A percentile compares a stretch with the other conserved stretches of the same genome.
phyloP scores from a whole-genome alignment of 352 stramenopile genomes.

The Pythium coloratum region DNA sequence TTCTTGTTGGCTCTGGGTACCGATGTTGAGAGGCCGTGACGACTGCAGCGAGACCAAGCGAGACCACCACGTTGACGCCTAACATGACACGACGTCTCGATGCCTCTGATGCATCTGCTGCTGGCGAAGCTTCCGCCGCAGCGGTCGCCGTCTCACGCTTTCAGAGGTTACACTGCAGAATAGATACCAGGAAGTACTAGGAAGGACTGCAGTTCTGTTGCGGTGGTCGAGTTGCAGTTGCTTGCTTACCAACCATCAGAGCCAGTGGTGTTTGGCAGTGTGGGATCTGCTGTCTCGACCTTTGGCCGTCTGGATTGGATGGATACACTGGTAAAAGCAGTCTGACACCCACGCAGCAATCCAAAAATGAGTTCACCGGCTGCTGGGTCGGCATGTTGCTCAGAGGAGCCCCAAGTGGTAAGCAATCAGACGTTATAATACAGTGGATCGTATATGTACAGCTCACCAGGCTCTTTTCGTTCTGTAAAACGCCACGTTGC shows the following conservation, averaged over 20 bases:
- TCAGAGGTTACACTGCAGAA: background rate
- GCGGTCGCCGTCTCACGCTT: background rate
- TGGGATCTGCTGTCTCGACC: background rate
- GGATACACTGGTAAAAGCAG: background rate
- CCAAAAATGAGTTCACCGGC: background rate
- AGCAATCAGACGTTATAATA: background rate
- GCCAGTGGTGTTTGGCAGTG: background rate
- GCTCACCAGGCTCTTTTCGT: background rate
- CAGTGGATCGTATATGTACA: background rate
- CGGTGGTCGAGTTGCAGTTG: background rate
- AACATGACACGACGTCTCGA: background rate
- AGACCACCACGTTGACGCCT: background rate
- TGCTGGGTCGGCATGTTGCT: background rate
- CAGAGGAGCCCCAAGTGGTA: background rate
- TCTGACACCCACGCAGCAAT: background rate
- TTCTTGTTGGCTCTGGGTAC: no score
- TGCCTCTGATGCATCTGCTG: background rate
- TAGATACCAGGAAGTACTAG: no score
- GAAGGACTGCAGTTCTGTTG: background rate
- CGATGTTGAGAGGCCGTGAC: background rate
- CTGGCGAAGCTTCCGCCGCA: background rate
- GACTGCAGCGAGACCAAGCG: background rate
- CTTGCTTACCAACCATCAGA: conserved; percentile 3
- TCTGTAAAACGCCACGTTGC: background rate
- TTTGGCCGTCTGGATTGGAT: background rate